These are phyloP conservation scores for Dactylellina cionopaga DNA, from an alignment of 2,329 filamentous ascomycete species.

Conservation along the genomic window DNA sequence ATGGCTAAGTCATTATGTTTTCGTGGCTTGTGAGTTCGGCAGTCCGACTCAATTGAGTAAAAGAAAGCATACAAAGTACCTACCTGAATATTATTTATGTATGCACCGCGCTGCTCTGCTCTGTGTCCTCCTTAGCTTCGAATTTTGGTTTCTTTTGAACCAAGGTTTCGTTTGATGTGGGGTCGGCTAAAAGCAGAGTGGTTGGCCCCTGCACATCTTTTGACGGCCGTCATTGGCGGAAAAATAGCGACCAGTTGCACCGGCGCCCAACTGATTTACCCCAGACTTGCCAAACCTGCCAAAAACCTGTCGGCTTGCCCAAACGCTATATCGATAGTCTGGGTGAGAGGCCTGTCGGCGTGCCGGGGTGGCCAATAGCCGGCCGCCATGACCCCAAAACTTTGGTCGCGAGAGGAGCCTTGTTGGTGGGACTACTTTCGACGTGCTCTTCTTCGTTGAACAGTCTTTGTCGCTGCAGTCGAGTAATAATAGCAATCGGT, in stretches of 20 bases:
- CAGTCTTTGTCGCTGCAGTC: background rate
- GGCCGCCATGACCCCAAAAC: conserved; percentile 44
- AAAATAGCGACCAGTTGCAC: conserved; percentile 16
- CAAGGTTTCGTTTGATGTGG: conserved; percentile 1
- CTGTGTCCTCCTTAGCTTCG: too few relatives aligned
- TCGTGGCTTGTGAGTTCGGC: conserved; percentile 22
- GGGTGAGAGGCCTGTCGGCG: conserved; percentile 10
- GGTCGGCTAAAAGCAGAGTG: conserved; percentile 35
- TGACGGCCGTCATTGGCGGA: conserved; percentile 30
- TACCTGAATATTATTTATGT: too few relatives aligned
- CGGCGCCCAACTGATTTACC: conserved; percentile 35
- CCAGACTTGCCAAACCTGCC: too few relatives aligned
- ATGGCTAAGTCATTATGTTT: conserved; percentile 5
- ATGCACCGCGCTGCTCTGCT: too few relatives aligned
- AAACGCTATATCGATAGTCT: conserved; percentile 27
- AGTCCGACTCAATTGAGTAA: too few relatives aligned
- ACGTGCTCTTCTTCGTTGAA: conserved; percentile 25
- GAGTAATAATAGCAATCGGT: conserved; percentile 39
- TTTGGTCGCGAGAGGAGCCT: conserved; percentile 26
- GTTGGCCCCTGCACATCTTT: conserved; percentile 5
- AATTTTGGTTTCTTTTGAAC: conserved; percentile 19
- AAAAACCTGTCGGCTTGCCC: too few relatives aligned
- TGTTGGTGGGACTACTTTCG: conserved; percentile 2
- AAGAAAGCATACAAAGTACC: too few relatives aligned
- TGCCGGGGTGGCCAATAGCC: conserved; percentile 16